Percentiles rank a stretch among this genome's conserved stretches.
phyloP scores from a whole-genome alignment of 2,329 filamentous ascomycete species.

The Pyrenochaeta sp. region DNA sequence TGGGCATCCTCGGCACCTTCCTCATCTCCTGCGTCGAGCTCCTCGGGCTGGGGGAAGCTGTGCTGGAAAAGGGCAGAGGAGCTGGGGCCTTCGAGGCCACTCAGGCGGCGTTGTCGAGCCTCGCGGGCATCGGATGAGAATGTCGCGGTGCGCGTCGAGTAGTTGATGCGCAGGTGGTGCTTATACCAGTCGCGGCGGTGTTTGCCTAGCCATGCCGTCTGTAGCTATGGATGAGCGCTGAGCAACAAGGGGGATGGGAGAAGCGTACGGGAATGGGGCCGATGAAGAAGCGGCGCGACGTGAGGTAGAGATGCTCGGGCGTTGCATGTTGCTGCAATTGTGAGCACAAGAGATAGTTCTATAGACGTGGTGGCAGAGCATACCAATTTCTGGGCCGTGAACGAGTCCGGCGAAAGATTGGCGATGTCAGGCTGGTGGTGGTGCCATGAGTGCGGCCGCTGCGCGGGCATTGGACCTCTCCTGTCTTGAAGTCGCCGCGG shows the following conservation, averaged over 20 bases:
- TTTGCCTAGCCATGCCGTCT: slow-evolving; percentile 69
- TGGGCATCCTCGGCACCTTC: slow-evolving; percentile 19
- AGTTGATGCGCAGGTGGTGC: slow-evolving; percentile 56
- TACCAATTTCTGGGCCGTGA: slow-evolving; percentile 64
- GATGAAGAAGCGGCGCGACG: slow-evolving; percentile 69
- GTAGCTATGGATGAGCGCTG: slow-evolving; percentile 20
- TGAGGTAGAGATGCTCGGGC: slow-evolving; percentile 68
- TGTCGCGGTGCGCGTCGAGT: slow-evolving; percentile 56
- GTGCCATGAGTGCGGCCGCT: slow-evolving; percentile 44
- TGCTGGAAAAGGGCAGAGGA: slow-evolving; percentile 48
- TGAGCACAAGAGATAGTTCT: slow-evolving; percentile 11
- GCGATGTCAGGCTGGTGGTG: slow-evolving; percentile 39
- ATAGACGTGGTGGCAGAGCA: background rate
- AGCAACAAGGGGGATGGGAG: slow-evolving; percentile 5
- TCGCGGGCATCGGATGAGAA: slow-evolving; percentile 60
- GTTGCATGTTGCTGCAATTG: slow-evolving; percentile 65
- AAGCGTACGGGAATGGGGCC: slow-evolving; percentile 65
- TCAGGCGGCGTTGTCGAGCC: slow-evolving; percentile 53
- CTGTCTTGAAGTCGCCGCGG: slow-evolving; percentile 20
- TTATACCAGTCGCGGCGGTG: slow-evolving; percentile 71
- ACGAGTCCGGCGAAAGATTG: slow-evolving; percentile 58
- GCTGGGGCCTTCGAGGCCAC: slow-evolving; percentile 53
- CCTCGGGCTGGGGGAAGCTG: slow-evolving; percentile 55
- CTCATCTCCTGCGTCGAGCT: slow-evolving; percentile 41
- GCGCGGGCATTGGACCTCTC: slow-evolving; percentile 41